Base-by-base conservation (phyloP, 768 basidiomycete genomes). In the Dioszegia crocea region DNA sequence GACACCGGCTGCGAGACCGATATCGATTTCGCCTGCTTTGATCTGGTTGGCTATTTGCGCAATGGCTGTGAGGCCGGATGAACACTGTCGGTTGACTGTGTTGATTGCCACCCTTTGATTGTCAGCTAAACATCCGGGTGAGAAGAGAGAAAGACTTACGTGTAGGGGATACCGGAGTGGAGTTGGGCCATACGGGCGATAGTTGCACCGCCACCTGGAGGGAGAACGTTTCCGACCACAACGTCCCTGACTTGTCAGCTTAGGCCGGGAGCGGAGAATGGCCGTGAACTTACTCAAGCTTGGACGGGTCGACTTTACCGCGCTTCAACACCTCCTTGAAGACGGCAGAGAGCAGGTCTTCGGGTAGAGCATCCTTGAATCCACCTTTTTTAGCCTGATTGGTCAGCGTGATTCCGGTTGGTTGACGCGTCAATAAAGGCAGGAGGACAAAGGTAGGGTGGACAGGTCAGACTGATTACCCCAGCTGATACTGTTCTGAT, bases 21-120 rank as follows among this genome's bases (percentile, higher is more conserved):
- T 80, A 26, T 88, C 85, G 26, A 86, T 86, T 70, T 97, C 90
- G 23, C 88, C 88, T 6, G 85, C 78, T 61, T 85, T 82, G 65
- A 98, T 92, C 57, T 87, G 83, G 75, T 94, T 87, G 17, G 92
- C 91, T 49, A 98, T 88, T 71, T 81, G 78, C 59, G 89, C 85
- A 61, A 98, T 86, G n/a, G 94, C 87, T 84, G 93, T 90, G 48
- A 98, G 81, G 23, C 93, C 92, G 0, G 91, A 93, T 1, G 91
- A 89, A 77, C 94, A 99, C 49, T 98, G 83, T 57, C 94, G 82
- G 77, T 99, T 99, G 54, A 97, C 85, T 11, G 88, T 87, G 21
- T 88, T 88, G 62, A 97, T 83, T n/a, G 93, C 88, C 14, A 91
- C 86, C 24, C 77, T 78, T 39, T 8, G 12, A 39, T 27, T 27